Conservation (phyloP, 495 filamentous ascomycete genomes). For the Polyplosphaeria fusca region DNA sequence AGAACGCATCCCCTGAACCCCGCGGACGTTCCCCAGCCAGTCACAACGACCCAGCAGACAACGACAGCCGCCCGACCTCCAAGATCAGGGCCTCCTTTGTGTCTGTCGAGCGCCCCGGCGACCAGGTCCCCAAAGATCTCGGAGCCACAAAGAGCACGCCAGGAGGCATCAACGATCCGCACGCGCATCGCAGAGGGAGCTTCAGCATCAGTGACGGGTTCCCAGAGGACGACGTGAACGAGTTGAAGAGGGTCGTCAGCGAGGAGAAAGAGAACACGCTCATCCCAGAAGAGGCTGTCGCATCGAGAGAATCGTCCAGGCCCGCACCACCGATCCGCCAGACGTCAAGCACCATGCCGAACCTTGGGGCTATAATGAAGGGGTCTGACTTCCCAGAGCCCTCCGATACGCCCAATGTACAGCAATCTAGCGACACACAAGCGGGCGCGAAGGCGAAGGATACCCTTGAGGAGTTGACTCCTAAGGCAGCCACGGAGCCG, state of each 20-base stretch:
- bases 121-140: constrained; percentile 29
- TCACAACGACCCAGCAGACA: constrained; percentile 41
- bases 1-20: constrained; percentile 58
- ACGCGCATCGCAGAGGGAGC: constrained; percentile 33
- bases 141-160: constrained; percentile 24
- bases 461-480: no score
- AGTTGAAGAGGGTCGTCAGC: constrained; percentile 36
- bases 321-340: constrained; percentile 21
- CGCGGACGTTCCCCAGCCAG: constrained; percentile 69
- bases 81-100: constrained; percentile 84
- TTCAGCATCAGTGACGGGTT: constrained; percentile 33
- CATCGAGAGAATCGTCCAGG: constrained; percentile 19
- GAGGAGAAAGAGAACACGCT: constrained; percentile 37
- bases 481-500: background rate
- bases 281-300: constrained; percentile 37
- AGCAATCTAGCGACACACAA: no score
- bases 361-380: constrained; percentile 35
- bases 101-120: constrained; percentile 62
- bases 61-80: constrained; percentile 56
- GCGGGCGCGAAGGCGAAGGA: no score
- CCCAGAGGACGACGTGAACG: constrained; percentile 19
- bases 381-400: constrained; percentile 33
- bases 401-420: background rate
- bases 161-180: constrained; percentile 29
- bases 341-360: constrained; percentile 21